These are phyloP conservation scores for Yarrowia sp. DNA, from an alignment of 805 yeast species.

Conservation along the genomic window DNA sequence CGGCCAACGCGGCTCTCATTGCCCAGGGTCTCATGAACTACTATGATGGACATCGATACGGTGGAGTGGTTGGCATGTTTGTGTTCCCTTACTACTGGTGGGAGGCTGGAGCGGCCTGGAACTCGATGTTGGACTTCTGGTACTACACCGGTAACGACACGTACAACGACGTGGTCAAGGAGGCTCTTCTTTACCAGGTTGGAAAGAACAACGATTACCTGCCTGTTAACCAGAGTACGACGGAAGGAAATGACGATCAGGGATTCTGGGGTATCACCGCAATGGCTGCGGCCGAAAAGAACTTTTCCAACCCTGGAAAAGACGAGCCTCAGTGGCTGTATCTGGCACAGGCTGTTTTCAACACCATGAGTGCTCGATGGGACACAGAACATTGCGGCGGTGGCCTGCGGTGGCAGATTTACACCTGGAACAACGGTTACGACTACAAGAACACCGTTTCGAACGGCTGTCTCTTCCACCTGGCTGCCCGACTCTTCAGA, in stretches of 20 bases:
- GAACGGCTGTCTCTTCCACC: slow-evolving; percentile 73
- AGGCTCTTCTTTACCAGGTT: slow-evolving; percentile 65
- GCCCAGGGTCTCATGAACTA: slow-evolving; percentile 77
- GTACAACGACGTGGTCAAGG: slow-evolving; percentile 52
- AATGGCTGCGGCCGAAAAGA: slow-evolving; percentile 80
- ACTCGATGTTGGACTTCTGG: slow-evolving; percentile 71
- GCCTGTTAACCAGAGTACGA: slow-evolving; percentile 75
- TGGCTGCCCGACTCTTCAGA: slow-evolving; percentile 80
- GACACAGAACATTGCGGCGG: slow-evolving; percentile 62
- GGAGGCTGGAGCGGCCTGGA: slow-evolving; percentile 80
- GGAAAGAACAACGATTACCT: slow-evolving; percentile 66
- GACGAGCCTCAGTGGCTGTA: slow-evolving; percentile 70
- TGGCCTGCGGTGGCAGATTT: slow-evolving; percentile 90
- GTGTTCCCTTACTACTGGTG: slow-evolving; percentile 81
- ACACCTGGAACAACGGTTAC: slow-evolving; percentile 83
- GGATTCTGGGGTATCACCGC: slow-evolving; percentile 90
- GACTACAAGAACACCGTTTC: slow-evolving; percentile 83
- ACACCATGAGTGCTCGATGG: slow-evolving; percentile 81
- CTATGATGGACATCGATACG: slow-evolving; percentile 63
- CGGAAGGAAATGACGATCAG: slow-evolving; percentile 93
- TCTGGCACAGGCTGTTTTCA: slow-evolving; percentile 78
- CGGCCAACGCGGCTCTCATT: slow-evolving; percentile 55
- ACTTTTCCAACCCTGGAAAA: slow-evolving; percentile 66
- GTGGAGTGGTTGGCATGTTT: slow-evolving; percentile 75
- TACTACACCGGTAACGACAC: slow-evolving; percentile 66